Base-by-base conservation (phyloP, 2,329 filamentous ascomycete species). In the Emmonsiellopsis sp. region DNA sequence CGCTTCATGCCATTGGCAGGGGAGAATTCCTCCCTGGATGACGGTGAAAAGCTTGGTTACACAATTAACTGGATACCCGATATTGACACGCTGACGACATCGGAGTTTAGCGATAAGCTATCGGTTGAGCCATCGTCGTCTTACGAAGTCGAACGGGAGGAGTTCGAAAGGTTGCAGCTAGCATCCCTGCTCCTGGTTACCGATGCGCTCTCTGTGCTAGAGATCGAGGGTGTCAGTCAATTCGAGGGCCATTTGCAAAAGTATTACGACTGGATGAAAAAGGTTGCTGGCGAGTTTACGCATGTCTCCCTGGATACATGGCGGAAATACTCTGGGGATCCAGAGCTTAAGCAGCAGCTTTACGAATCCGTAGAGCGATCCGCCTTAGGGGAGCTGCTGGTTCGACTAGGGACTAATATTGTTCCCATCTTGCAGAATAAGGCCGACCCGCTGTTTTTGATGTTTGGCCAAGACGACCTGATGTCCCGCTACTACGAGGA, bases 401-500 rank as follows among this genome's bases (percentile, higher is more conserved):
- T 63, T 10, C 63, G 66, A 11, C 63, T 68, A 55, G 68, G 68
- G 0, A 52, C 58, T 3, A 63, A 67, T n/a, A 65, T 70, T 41
- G 61, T 56, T 2, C 50, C 51, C 1, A 57, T 69, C 5, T 49
- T 70, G 40, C 57, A 57, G 11, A 57, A 63, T 20, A 58, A 69
- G 50, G 51, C 59, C 20, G 64, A 69, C 54, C 65, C 67, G 6
- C 57, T 70, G 7, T 47, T 67, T 52, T 52, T 70, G 37, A 67
- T 70, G 64, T 69, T 68, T 26, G 62, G 65, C 4, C 56, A 65
- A 41, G 64, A 66, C 30, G 55, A 62, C n/a, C 40, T 68, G 7
- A 62, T 69, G 58, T 60, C 67, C 37, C 52, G 55, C 0, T 59
- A 64, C 13, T 68, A 68, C 49, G 61, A 63, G 15, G 59, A 65